Conservation (phyloP, 2,329 filamentous ascomycete species). For the Aspergillus ochraceoroseus region DNA sequence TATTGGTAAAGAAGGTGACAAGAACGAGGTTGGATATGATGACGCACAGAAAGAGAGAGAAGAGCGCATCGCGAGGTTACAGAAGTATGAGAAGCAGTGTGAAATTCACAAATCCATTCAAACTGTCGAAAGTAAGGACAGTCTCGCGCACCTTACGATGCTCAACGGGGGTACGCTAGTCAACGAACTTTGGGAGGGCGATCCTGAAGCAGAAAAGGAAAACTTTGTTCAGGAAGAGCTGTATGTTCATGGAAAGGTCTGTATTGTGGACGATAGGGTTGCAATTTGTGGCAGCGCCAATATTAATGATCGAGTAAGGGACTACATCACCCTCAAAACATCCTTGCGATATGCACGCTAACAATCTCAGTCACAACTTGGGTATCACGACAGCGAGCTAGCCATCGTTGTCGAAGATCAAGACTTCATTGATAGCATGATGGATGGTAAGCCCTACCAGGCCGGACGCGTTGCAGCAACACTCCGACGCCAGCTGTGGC, state of each 20-base stretch:
- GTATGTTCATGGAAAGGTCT: constrained; percentile 86
- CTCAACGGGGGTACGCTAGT: constrained; percentile 58
- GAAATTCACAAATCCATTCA: constrained; percentile 20
- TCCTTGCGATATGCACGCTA: constrained; percentile 4
- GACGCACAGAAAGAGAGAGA: constrained; percentile 39
- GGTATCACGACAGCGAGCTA: constrained; percentile 80
- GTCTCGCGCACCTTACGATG: constrained; percentile 77
- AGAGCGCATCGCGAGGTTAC: constrained; percentile 40
- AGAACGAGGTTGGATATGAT: constrained; percentile 38
- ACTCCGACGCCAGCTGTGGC: constrained; percentile 78
- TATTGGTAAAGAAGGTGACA: constrained; percentile 44
- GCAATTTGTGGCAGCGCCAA: constrained; percentile 77
- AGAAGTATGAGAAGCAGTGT: constrained; percentile 20
- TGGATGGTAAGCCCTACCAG: constrained; percentile 67
- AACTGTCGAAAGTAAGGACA: constrained; percentile 44
- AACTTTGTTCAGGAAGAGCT: constrained; percentile 95
- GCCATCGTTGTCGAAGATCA: constrained; percentile 83
- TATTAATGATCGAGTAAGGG: constrained; percentile 56
- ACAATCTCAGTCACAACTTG: constrained; percentile 61
- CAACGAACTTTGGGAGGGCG: constrained; percentile 72
- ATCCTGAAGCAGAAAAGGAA: constrained; percentile 68
- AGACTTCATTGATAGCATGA: constrained; percentile 62
- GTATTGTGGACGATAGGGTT: constrained; percentile 73
- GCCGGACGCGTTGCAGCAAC: constrained; percentile 73
- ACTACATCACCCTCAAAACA: background rate